These are phyloP conservation scores for Aspergillus affinis DNA, from an alignment of 495 filamentous ascomycete genomes.

Conservation along the genomic window DNA sequence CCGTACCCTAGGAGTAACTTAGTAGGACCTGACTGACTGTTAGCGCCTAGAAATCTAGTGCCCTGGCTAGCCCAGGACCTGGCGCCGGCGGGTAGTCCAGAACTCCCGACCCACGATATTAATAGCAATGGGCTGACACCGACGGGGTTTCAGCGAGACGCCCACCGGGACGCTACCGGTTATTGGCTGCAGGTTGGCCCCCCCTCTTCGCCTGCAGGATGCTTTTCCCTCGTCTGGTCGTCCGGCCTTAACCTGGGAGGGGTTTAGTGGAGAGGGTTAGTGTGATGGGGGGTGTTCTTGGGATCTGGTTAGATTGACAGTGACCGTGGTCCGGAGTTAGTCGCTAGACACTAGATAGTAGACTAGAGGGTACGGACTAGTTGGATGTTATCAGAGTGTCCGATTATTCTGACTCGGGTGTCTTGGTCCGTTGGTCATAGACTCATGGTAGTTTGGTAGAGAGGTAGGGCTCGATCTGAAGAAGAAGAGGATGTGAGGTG, in stretches of 20 bases:
- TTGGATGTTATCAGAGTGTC: not conserved
- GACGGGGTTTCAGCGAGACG: not conserved
- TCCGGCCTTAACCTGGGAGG: not conserved
- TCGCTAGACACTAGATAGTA: too few relatives aligned
- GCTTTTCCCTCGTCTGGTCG: not conserved
- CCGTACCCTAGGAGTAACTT: too few relatives aligned
- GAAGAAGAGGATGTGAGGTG: too few relatives aligned
- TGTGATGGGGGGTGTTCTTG: not conserved
- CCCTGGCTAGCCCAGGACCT: too few relatives aligned
- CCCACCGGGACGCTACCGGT: not conserved
- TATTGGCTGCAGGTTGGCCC: not conserved
- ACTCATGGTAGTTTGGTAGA: too few relatives aligned
- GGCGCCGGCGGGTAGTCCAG: not conserved
- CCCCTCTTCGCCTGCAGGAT: not conserved
- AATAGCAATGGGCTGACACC: not conserved
- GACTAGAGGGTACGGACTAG: too few relatives aligned
- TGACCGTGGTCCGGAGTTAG: too few relatives aligned
- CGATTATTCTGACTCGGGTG: not conserved
- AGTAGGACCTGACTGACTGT: too few relatives aligned
- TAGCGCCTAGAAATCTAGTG: too few relatives aligned
- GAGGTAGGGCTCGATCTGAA: too few relatives aligned
- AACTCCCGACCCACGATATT: not conserved
- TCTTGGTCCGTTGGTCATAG: too few relatives aligned
- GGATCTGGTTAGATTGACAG: not conserved
- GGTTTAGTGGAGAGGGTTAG: not conserved